phyloP scores from a whole-genome alignment of 345 rosid species.

The Physaria fendleri region DNA sequence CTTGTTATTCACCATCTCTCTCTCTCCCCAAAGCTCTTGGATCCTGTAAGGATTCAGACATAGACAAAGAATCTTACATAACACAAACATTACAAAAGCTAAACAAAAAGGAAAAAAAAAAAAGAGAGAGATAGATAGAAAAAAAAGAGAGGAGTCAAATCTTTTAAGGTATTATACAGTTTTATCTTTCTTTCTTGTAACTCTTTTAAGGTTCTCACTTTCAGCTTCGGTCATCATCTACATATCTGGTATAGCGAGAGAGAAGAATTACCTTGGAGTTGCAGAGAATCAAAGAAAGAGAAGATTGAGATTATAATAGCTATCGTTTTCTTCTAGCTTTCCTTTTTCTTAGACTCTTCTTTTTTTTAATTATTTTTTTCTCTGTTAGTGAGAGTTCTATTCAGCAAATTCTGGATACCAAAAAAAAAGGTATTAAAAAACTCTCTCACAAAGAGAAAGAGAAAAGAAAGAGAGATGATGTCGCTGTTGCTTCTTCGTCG shows the following conservation, averaged over 20 bases:
- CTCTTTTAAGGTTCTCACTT: slow-evolving; percentile 26
- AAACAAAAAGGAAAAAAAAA: not conserved
- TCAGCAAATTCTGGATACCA: slow-evolving; percentile 26
- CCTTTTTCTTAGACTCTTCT: slow-evolving; percentile 32
- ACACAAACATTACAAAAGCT: not conserved
- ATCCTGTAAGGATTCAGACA: slow-evolving; percentile 28
- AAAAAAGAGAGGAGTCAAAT: slow-evolving; percentile 21
- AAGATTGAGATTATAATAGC: slow-evolving; percentile 34
- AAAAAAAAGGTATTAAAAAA: slow-evolving; percentile 19
- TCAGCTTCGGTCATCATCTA: slow-evolving; percentile 33
- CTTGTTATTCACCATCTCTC: slow-evolving; percentile 13
- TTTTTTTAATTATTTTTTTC: slow-evolving; percentile 16
- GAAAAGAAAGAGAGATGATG: slow-evolving; percentile 24
- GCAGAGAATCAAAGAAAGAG: slow-evolving; percentile 41
- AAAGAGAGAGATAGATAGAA: slow-evolving; percentile 11
- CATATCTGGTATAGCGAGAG: slow-evolving; percentile 10
- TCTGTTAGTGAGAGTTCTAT: slow-evolving; percentile 24
- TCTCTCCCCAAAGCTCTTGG: slow-evolving; percentile 23
- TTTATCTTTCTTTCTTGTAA: slow-evolving; percentile 12
- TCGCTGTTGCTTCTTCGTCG: slow-evolving; percentile 47
- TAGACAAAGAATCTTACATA: slow-evolving; percentile 13
- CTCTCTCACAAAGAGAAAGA: slow-evolving; percentile 29
- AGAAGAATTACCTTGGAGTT: slow-evolving; percentile 37
- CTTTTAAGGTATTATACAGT: slow-evolving; percentile 26
- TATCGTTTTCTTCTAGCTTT: slow-evolving; percentile 51